These are phyloP conservation scores for Globisporangium solare DNA, from an alignment of 352 stramenopile genomes.

Conservation along the genomic window DNA sequence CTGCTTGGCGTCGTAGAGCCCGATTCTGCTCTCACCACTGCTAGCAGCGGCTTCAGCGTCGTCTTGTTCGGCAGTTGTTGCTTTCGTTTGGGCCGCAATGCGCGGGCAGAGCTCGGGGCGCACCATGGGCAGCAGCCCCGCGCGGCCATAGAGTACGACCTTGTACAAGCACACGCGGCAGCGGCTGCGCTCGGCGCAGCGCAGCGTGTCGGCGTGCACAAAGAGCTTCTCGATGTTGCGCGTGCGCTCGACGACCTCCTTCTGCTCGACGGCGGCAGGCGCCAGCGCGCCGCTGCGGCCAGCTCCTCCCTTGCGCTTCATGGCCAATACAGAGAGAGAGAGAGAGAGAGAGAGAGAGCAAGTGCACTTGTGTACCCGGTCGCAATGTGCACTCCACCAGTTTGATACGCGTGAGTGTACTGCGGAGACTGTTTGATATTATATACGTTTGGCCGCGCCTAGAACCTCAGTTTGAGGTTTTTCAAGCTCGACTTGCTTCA, in stretches of 20 bases:
- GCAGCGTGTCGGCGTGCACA: constrained; percentile 63
- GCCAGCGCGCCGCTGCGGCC: background rate
- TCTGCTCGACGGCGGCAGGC: background rate
- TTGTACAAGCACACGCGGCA: constrained; percentile 89
- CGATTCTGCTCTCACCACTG: constrained; percentile 22
- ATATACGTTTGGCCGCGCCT: background rate
- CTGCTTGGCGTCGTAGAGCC: constrained; percentile 50
- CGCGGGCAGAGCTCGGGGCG: constrained; percentile 72
- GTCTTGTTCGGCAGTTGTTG: background rate
- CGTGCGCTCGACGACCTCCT: constrained; percentile 13
- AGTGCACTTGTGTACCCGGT: no score
- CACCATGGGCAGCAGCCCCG: constrained; percentile 62
- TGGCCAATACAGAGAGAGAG: no score
- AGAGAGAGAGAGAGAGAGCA: no score
- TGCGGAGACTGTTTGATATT: background rate
- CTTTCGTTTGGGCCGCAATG: constrained; percentile 16
- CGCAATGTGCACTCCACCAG: background rate
- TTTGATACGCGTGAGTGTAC: background rate
- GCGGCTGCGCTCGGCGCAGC: constrained; percentile 52
- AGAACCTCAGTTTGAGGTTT: background rate
- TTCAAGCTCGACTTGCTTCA: background rate
- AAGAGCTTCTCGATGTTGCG: constrained; percentile 54
- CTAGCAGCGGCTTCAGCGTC: constrained; percentile 5
- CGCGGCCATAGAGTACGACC: constrained; percentile 58
- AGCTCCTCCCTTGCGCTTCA: background rate